A percentile compares a stretch with the other conserved stretches of the same genome.
Evolutionary conservation across 495 filamentous ascomycete genomes (phyloP).

Genomic region (Corynascus novoguineensis): DNA sequence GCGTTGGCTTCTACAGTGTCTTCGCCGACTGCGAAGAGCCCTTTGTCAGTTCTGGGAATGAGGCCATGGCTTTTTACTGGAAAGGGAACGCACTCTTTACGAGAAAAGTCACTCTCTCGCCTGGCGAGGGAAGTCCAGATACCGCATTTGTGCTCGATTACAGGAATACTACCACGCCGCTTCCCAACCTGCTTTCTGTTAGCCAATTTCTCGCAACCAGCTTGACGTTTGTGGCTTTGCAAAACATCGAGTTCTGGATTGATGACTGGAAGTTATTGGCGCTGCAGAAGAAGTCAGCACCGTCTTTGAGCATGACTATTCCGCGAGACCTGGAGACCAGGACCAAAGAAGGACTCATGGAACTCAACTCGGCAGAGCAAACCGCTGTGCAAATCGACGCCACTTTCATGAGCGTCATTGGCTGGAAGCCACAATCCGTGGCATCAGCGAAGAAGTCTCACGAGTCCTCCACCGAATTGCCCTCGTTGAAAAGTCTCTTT

Average conservation of each 20-base stretch:
- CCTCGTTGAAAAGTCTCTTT: constrained; percentile 74
- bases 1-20: constrained; percentile 97
- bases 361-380: constrained; percentile 62
- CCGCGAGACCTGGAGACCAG: constrained; percentile 74
- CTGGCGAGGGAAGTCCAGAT: constrained; percentile 54
- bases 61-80: constrained; percentile 99
- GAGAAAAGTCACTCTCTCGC: constrained; percentile 64
- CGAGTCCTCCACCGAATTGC: constrained; percentile 39
- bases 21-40: constrained; percentile 98
- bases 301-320: constrained; percentile 62
- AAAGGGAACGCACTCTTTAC: constrained; percentile 93
- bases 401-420: constrained; percentile 80
- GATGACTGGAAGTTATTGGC: constrained; percentile 77
- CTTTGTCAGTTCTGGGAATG: constrained; percentile 82
- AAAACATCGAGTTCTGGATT: constrained; percentile 82
- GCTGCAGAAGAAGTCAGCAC: constrained; percentile 77
- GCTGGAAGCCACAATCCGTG: constrained; percentile 61
- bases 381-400: constrained; percentile 88
- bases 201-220: constrained; percentile 91
- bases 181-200: constrained; percentile 78
- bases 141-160: constrained; percentile 93
- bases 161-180: constrained; percentile 73
- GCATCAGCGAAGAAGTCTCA: constrained; percentile 32
- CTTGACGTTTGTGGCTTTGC: constrained; percentile 87
- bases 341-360: constrained; percentile 82